A percentile compares a stretch with the other conserved stretches of the same genome.
phyloP scores from a whole-genome alignment of 169 alveolate genomes.

The Hepatocystis sp. region DNA sequence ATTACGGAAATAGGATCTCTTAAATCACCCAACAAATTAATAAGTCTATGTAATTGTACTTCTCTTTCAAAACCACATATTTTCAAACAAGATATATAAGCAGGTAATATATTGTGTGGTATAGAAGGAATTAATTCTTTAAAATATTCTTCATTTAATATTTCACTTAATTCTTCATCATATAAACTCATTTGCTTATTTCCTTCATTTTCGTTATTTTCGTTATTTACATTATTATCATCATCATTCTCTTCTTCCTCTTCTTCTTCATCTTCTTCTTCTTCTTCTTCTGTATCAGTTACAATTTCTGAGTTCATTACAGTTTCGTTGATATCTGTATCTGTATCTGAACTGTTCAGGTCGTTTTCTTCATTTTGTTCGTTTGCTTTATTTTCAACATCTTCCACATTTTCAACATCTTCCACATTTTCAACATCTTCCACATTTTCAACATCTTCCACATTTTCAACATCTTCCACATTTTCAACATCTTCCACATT shows the following conservation, averaged over 20 bases:
- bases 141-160: conserved; percentile 56
- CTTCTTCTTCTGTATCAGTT: background rate
- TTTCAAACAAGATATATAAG: conserved; percentile 62
- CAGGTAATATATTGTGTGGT: conserved; percentile 49
- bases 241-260: background rate
- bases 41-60: conserved; percentile 65
- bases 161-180: conserved; percentile 67
- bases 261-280: conserved; percentile 10
- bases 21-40: conserved; percentile 56
- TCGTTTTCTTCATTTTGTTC: conserved; percentile 1
- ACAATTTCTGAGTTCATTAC: background rate
- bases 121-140: conserved; percentile 67
- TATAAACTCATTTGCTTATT: conserved; percentile 3
- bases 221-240: too few species aligned
- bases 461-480: background rate
- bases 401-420: background rate
- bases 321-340: background rate
- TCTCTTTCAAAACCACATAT: conserved; percentile 75
- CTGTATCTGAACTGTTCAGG: background rate
- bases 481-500: too few species aligned
- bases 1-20: conserved; percentile 72
- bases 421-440: background rate
- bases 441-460: background rate
- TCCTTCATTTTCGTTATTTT: background rate
- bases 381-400: conserved; percentile 1